A percentile compares a stretch with the other conserved stretches of the same genome.
These are phyloP conservation scores for Oryza meridionalis DNA, from an alignment of 176 grass and related monocot species.

Conservation along the genomic window DNA sequence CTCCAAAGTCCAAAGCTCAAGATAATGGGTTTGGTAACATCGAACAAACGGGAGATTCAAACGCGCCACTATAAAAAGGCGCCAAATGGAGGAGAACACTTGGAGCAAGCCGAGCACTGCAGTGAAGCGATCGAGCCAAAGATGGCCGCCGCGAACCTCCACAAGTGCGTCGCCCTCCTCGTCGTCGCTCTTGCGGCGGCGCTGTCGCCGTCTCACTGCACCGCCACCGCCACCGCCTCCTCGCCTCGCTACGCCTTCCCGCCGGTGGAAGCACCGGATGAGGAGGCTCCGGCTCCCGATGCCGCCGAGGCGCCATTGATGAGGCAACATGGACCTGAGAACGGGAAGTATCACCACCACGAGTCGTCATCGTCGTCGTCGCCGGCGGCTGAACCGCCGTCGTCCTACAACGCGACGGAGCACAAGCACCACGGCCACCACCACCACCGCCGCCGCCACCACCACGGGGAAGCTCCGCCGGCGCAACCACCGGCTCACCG, in stretches of 20 bases:
- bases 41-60: constrained; percentile 13
- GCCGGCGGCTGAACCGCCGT: constrained; percentile 31
- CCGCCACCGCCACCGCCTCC: background rate
- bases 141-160: background rate
- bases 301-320: background rate
- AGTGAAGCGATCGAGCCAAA: background rate
- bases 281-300: constrained; percentile 1
- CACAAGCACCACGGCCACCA: constrained; percentile 52
- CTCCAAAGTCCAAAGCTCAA: background rate
- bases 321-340: background rate
- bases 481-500: background rate
- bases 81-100: background rate
- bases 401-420: background rate
- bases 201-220: constrained; percentile 31
- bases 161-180: constrained; percentile 30
- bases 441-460: background rate
- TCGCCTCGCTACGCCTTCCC: background rate
- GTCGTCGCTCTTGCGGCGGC: constrained; percentile 14
- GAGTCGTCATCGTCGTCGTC: background rate
- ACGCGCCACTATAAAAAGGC: constrained; percentile 38
- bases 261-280: background rate
- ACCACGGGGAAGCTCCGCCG: constrained; percentile 7
- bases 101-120: constrained; percentile 11
- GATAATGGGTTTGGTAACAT: constrained; percentile 52
- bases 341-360: constrained; percentile 12